These are phyloP conservation scores for Chrysoporthe puriensis DNA, from an alignment of 2,329 filamentous ascomycete species.

Conservation along the genomic window DNA sequence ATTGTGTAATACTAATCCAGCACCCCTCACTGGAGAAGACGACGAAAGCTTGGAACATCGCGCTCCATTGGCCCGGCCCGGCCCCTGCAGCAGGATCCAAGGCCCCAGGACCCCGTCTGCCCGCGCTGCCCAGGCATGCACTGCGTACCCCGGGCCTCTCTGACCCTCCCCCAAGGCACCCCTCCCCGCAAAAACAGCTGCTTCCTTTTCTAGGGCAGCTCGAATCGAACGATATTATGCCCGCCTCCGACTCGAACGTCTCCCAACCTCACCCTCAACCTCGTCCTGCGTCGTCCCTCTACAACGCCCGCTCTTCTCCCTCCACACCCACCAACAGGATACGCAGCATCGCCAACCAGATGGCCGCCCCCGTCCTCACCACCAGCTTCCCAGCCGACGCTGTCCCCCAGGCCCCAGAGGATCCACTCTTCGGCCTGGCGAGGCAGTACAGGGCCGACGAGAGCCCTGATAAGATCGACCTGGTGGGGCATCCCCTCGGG, in stretches of 20 bases:
- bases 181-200: not conserved
- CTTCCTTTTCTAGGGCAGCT: conserved; percentile 14
- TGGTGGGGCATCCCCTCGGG: conserved; percentile 59
- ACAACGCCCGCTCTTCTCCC: conserved; percentile 42
- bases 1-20: conserved; percentile 17
- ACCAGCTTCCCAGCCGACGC: conserved; percentile 75
- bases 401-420: conserved; percentile 90
- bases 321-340: conserved; percentile 56
- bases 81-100: not conserved
- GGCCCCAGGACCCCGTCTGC: no score
- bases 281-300: conserved; percentile 37
- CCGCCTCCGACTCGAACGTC: conserved; percentile 6
- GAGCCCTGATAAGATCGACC: conserved; percentile 81
- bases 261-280: conserved; percentile 32
- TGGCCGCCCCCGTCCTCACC: conserved; percentile 61
- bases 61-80: not conserved
- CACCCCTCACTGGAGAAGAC: conserved; percentile 8
- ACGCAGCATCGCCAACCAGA: conserved; percentile 69
- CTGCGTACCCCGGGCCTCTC: conserved; percentile 19
- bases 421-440: conserved; percentile 92
- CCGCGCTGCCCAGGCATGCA: no score
- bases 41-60: not conserved
- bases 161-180: conserved; percentile 14
- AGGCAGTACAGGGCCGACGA: conserved; percentile 82
- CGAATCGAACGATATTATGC: conserved; percentile 8